Base-by-base conservation (phyloP, 768 basidiomycete species). In the Boletales sp. region DNA sequence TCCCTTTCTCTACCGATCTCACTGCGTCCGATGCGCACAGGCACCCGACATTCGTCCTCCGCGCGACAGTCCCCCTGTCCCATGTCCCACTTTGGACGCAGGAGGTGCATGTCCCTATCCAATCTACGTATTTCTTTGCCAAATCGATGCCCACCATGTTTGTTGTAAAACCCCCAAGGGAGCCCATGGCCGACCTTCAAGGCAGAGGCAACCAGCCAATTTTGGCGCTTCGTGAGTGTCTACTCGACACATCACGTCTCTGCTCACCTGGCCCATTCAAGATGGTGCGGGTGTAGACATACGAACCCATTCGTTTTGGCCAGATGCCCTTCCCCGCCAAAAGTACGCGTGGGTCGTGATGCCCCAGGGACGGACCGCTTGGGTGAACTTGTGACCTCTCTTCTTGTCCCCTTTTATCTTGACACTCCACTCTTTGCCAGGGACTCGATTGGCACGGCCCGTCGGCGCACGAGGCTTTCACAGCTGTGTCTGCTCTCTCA, bases 391-490 rank as follows among this genome's bases (percentile, higher is more conserved):
- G 48, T 32, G n/a, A 18, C 25, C 18, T 36, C 17, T 25, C n/a
- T 38, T 33, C 33, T 12, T 37, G 17, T 17, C 8, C n/a, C 7
- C 36, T 31, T 44, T 34, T 31, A 11, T 33, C 18, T 30, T 30
- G n/a, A 31, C 21, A 4, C 21, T 21, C 21, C 21, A 21, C 21
- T 21, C 21, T 4, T 52, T 9, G 11, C 1, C 37, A 90, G 89
- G 93, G 93, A 1, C 74, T 94, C 39, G 94, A 96, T 65, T 95
- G 93, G 93, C 94, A 91, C 59, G 94, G 92, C 0, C 83, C 84
- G 5, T 91, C 89, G 59, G 74, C 84, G 11, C 63, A 68, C 13
- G 90, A 94, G 60, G 85, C 80, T 1, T 89, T 87, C 79, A 65
- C 62, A 13, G 70, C 82, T 2, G 68, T 91, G 7, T 76, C 78